Evolutionary conservation across 192 early-diverging fungal genomes (phyloP).

Genomic region (Thoreauomyces humboldtii): DNA sequence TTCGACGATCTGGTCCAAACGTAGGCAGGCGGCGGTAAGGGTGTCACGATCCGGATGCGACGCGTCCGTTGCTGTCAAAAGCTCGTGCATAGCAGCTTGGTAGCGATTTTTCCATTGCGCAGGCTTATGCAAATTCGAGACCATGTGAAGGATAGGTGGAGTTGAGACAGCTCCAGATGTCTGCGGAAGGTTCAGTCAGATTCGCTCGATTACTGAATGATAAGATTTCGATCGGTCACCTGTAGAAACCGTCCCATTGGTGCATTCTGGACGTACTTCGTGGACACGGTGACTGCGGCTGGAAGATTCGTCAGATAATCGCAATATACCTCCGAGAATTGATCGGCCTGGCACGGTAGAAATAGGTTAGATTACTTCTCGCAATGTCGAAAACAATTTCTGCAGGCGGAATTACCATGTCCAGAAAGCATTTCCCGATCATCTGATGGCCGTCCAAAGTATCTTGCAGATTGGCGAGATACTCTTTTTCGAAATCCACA

Average conservation of each 20-base stretch:
- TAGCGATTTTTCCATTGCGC: conserved; percentile 31
- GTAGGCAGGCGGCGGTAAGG: conserved; percentile 9
- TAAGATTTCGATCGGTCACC: conserved; percentile 6
- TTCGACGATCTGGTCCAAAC: conserved; percentile 4
- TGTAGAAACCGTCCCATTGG: conserved; percentile 28
- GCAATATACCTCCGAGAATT: conserved; percentile 27
- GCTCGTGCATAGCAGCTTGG: conserved; percentile 6
- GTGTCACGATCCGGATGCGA: conserved; percentile 19
- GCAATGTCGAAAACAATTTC: background rate
- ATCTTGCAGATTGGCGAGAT: background rate
- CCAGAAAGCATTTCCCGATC: background rate
- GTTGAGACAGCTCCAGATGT: conserved; percentile 18
- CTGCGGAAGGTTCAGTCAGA: background rate
- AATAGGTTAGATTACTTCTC: background rate
- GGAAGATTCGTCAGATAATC: conserved; percentile 29
- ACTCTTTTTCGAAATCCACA: conserved; percentile 19
- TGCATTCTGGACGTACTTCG: conserved; percentile 27
- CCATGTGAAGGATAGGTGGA: conserved; percentile 36
- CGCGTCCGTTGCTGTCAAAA: conserved; percentile 8
- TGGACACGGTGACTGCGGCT: conserved; percentile 22
- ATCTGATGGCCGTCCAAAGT: background rate
- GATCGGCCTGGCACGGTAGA: conserved; percentile 20
- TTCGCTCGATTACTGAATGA: background rate
- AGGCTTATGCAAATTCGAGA: conserved; percentile 33
- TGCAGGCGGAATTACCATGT: background rate